A percentile compares a stretch with the other conserved stretches of the same genome.
Conservation (phyloP, 108 stramenopile genomes). For the Licmophora abbreviata region DNA sequence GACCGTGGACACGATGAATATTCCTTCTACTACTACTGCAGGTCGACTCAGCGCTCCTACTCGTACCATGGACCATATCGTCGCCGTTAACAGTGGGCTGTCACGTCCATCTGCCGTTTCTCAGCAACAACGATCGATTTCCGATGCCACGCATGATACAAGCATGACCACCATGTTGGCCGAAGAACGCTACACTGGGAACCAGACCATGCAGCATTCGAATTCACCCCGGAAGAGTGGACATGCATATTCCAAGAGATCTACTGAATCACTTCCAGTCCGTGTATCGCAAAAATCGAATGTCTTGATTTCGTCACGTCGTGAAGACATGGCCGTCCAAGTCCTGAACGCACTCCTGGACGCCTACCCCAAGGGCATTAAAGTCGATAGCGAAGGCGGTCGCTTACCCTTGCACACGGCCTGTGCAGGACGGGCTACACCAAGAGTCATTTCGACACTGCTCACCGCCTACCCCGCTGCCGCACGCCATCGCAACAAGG, state of each 20-base stretch:
- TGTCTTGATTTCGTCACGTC: constrained; percentile 8
- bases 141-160: constrained; percentile 27
- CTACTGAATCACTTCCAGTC: background rate
- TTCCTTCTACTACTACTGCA: background rate
- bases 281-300: background rate
- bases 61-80: background rate
- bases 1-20: constrained; percentile 1
- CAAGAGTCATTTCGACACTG: constrained; percentile 54
- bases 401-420: constrained; percentile 78
- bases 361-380: constrained; percentile 65
- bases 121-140: constrained; percentile 19
- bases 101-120: constrained; percentile 23
- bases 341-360: constrained; percentile 77
- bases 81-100: background rate
- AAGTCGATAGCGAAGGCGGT: constrained; percentile 74
- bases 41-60: background rate
- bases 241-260: background rate
- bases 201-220: constrained; percentile 8
- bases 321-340: constrained; percentile 70
- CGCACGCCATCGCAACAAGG: constrained; percentile 72
- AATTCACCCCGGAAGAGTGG: background rate
- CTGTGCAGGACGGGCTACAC: constrained; percentile 71
- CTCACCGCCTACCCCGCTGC: constrained; percentile 76
- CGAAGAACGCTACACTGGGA: constrained; percentile 28
- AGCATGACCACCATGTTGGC: constrained; percentile 31